These are phyloP conservation scores for Syncephalastrum racemosum DNA, from an alignment of 371 early-diverging fungal genomes.

Conservation along the genomic window DNA sequence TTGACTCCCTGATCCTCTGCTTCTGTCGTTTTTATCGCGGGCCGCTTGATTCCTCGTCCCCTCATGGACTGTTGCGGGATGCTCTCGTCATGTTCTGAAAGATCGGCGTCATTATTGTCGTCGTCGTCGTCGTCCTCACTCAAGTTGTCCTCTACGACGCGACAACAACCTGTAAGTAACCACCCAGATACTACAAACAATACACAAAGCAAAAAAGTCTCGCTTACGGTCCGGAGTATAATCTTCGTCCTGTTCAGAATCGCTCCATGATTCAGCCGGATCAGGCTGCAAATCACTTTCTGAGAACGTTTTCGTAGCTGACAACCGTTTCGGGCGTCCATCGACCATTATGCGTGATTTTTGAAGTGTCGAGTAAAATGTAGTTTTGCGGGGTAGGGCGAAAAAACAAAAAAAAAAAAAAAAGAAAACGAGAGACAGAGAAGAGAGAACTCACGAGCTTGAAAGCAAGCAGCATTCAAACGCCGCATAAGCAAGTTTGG, in stretches of 20 bases:
- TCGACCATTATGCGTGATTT: too few relatives aligned
- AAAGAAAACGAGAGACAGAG: conserved; percentile 6
- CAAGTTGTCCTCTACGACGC: too few relatives aligned
- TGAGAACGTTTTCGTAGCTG: too few relatives aligned
- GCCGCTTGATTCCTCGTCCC: conserved; percentile 4
- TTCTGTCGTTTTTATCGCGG: background rate
- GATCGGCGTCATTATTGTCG: conserved; percentile 7
- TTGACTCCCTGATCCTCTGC: conserved; percentile 1
- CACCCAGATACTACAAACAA: background rate
- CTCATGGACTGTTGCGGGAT: conserved; percentile 1
- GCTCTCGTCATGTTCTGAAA: conserved; percentile 6
- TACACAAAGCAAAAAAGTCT: background rate
- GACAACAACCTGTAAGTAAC: background rate
- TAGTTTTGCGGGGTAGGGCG: background rate
- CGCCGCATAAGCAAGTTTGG: too few relatives aligned
- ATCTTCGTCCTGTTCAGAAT: conserved; percentile 24
- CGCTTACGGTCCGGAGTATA: conserved; percentile 24
- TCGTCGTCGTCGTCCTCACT: conserved; percentile 5
- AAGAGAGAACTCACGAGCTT: background rate
- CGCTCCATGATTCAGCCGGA: conserved; percentile 5
- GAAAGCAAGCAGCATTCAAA: background rate
- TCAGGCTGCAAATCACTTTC: too few relatives aligned
- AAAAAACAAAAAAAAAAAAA: background rate
- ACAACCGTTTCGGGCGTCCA: too few relatives aligned
- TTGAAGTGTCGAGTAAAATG: too few relatives aligned